phyloP scores from a whole-genome alignment of 495 filamentous ascomycete genomes.

The Penicillium angulare region DNA sequence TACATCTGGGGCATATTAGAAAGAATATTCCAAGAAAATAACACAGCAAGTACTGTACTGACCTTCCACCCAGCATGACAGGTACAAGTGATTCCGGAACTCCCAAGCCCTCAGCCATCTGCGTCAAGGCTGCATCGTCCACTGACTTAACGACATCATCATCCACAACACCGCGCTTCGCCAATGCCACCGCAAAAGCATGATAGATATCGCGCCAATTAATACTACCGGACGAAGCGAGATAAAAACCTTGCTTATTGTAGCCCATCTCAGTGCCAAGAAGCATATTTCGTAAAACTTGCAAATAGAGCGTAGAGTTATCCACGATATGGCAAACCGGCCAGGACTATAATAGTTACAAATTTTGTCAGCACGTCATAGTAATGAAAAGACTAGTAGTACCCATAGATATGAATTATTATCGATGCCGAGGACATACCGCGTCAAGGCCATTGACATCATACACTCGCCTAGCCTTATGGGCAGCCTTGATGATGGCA shows the following conservation, averaged over 20 bases:
- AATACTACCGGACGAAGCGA: slow-evolving; percentile 46
- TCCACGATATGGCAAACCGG: slow-evolving; percentile 49
- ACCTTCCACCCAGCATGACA: slow-evolving; percentile 40
- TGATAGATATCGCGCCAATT: slow-evolving; percentile 48
- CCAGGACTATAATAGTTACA: slow-evolving; percentile 34
- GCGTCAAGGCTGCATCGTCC: slow-evolving; percentile 27
- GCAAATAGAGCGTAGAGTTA: slow-evolving; percentile 40
- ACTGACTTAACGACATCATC: slow-evolving; percentile 30
- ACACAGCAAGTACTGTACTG: slow-evolving; percentile 24
- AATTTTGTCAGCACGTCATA: not conserved
- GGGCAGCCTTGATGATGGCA: slow-evolving; percentile 44
- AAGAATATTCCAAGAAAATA: not conserved
- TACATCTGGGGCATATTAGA: not conserved
- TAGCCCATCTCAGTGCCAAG: slow-evolving; percentile 28
- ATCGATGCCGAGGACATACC: too few species aligned
- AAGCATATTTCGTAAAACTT: slow-evolving; percentile 44
- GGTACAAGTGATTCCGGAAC: slow-evolving; percentile 30
- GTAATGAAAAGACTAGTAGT: not conserved
- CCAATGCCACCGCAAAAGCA: slow-evolving; percentile 37
- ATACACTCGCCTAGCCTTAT: slow-evolving; percentile 33
- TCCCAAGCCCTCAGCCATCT: slow-evolving; percentile 37
- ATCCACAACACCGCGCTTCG: slow-evolving; percentile 33
- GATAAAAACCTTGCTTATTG: slow-evolving; percentile 48
- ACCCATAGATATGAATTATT: too few species aligned
- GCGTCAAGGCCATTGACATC: slow-evolving; percentile 29